Conservation (phyloP, 73 alveolate genomes). For the Stentor roeselii region DNA sequence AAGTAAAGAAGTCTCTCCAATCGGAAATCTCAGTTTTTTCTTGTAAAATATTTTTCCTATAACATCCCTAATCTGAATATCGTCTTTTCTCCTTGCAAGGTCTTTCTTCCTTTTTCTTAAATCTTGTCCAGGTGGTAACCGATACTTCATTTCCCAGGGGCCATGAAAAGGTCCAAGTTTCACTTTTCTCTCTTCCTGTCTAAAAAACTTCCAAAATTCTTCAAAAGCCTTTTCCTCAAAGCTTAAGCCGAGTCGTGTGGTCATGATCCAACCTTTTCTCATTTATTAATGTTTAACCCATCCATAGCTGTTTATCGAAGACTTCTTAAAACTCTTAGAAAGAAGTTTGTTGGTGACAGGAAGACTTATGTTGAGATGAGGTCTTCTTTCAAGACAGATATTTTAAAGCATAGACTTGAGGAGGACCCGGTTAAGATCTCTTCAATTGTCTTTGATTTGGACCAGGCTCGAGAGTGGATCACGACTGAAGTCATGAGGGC, state of each 20-base stretch:
- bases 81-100: background rate
- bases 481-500: slow-evolving; percentile 25
- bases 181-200: too few species aligned
- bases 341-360: background rate
- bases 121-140: background rate
- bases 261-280: background rate
- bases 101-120: background rate
- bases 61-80: background rate
- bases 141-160: background rate
- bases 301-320: slow-evolving; percentile 14
- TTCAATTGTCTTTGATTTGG: background rate
- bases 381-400: slow-evolving; percentile 24
- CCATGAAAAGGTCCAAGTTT: background rate
- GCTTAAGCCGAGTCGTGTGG: too few species aligned
- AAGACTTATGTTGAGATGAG: background rate
- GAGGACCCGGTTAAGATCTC: slow-evolving; percentile 16
- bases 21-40: background rate
- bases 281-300: background rate
- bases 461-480: slow-evolving; percentile 25
- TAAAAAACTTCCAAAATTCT: too few species aligned
- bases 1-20: too few species aligned
- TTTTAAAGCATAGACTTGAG: slow-evolving; percentile 11
- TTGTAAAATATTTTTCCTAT: background rate
- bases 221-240: too few species aligned
- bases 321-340: background rate